These are phyloP conservation scores for Didymellaceae sp. DNA, from an alignment of 2,329 filamentous ascomycete species.

Conservation along the genomic window DNA sequence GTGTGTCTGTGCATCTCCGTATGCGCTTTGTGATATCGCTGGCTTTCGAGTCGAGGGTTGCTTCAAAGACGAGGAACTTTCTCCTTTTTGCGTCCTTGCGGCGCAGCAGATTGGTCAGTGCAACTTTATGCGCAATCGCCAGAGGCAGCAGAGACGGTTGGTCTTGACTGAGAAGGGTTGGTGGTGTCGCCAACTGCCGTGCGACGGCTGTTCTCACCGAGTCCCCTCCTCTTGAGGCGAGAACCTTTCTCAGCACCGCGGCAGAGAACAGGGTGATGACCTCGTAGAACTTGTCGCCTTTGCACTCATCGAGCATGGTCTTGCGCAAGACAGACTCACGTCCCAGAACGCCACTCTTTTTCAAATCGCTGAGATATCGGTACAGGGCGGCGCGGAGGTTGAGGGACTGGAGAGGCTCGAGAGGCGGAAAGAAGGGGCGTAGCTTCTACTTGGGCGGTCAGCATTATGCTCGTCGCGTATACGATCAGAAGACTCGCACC, in stretches of 20 bases:
- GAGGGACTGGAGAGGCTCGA: slow-evolving; percentile 87
- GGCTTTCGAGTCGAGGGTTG: slow-evolving; percentile 69
- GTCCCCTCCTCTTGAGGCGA: slow-evolving; percentile 59
- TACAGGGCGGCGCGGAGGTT: slow-evolving; percentile 87
- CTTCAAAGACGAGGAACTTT: slow-evolving; percentile 68
- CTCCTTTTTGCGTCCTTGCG: slow-evolving; percentile 66
- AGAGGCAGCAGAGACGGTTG: slow-evolving; percentile 64
- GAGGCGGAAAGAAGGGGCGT: slow-evolving; percentile 86
- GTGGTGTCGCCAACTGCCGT: slow-evolving; percentile 57
- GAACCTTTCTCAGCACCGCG: slow-evolving; percentile 74
- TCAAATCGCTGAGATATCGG: slow-evolving; percentile 79
- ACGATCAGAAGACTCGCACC: slow-evolving; percentile 57
- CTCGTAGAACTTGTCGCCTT: slow-evolving; percentile 88
- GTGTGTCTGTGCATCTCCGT: slow-evolving; percentile 48
- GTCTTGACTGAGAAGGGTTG: slow-evolving; percentile 37
- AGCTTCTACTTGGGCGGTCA: slow-evolving; percentile 68
- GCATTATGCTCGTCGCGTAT: not conserved
- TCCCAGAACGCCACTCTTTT: slow-evolving; percentile 84
- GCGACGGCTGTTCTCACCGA: slow-evolving; percentile 48
- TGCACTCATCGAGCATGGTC: slow-evolving; percentile 96
- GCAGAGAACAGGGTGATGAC: slow-evolving; percentile 84
- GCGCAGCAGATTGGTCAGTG: slow-evolving; percentile 65
- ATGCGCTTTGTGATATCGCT: slow-evolving; percentile 62
- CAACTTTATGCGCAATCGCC: slow-evolving; percentile 74
- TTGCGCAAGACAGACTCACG: slow-evolving; percentile 83